These are phyloP conservation scores for Cercospora sp. DNA, from an alignment of 2,329 filamentous ascomycete genomes.

Conservation along the genomic window DNA sequence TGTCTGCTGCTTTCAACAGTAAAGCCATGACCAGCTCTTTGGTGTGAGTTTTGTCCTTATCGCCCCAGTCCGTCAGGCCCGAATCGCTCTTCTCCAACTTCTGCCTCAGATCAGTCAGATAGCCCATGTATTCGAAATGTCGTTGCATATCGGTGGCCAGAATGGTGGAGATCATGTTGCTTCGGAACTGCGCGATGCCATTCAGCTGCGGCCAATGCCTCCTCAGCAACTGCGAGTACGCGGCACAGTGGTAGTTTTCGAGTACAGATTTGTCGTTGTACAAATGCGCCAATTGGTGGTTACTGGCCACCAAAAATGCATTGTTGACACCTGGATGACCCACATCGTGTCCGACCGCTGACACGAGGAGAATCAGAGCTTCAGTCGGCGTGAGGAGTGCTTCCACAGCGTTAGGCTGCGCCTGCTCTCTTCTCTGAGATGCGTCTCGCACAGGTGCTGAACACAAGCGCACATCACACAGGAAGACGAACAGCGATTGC, in stretches of 20 bases:
- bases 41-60: constrained; percentile 72
- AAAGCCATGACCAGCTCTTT: constrained; percentile 82
- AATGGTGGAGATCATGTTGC: constrained; percentile 95
- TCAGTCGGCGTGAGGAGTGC: constrained; percentile 81
- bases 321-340: constrained; percentile 98
- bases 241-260: constrained; percentile 96
- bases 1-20: constrained; percentile 96
- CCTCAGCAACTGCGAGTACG: constrained; percentile 92
- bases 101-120: constrained; percentile 75
- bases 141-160: constrained; percentile 96
- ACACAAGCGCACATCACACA: constrained; percentile 64
- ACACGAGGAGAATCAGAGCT: constrained; percentile 82
- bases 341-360: constrained; percentile 97
- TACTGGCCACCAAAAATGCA: constrained; percentile 87
- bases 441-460: constrained; percentile 64
- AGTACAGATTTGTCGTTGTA: constrained; percentile 97
- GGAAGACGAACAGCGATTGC: constrained; percentile 88
- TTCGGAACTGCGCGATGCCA: constrained; percentile 74
- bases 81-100: constrained; percentile 68
- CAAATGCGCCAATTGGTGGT: constrained; percentile 87
- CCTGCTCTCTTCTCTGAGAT: constrained; percentile 34
- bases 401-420: constrained; percentile 62
- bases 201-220: constrained; percentile 88
- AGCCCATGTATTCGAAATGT: constrained; percentile 95
- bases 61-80: constrained; percentile 71